Conservation (phyloP, 495 filamentous ascomycete species). For the Evansstolkia leycettana region DNA sequence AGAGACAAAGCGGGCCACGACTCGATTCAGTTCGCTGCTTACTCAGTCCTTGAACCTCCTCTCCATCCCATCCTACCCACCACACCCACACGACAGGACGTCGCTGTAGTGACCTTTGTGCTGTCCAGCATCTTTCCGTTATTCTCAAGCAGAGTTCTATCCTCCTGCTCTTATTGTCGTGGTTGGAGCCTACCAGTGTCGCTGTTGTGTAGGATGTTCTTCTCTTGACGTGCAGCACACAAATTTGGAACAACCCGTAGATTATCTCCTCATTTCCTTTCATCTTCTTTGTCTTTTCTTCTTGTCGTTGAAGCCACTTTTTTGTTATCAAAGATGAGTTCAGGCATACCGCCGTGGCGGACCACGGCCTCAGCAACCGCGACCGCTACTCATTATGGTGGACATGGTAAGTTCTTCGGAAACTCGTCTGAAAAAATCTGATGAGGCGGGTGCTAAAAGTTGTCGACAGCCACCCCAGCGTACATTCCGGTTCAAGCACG, state of each 20-base stretch:
- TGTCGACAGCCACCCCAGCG: slow-evolving; percentile 25
- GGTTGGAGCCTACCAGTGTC: neutral
- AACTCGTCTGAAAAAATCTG: neutral
- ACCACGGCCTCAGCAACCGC: slow-evolving; percentile 21
- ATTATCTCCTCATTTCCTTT: slow-evolving; percentile 4
- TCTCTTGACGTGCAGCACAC: neutral
- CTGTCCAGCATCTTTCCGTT: too few relatives aligned
- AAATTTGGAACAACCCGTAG: neutral
- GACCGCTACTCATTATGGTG: slow-evolving; percentile 12
- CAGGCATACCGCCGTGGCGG: slow-evolving; percentile 32
- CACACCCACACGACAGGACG: too few relatives aligned
- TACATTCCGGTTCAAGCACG: slow-evolving; percentile 40
- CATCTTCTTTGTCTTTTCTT: slow-evolving; percentile 4
- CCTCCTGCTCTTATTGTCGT: too few relatives aligned
- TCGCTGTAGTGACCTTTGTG: too few relatives aligned
- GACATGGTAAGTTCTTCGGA: slow-evolving; percentile 19
- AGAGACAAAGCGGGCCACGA: too few relatives aligned
- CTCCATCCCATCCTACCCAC: too few relatives aligned
- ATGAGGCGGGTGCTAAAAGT: too few relatives aligned
- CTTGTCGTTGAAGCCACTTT: slow-evolving; percentile 3
- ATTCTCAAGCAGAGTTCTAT: too few relatives aligned
- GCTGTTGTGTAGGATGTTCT: neutral
- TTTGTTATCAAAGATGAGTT: slow-evolving; percentile 24
- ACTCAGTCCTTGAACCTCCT: too few relatives aligned
- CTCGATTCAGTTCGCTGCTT: too few relatives aligned